Evolutionary conservation across 1,284 basidiomycete genomes (phyloP).

Genomic region (Sporisorium sorghi): DNA sequence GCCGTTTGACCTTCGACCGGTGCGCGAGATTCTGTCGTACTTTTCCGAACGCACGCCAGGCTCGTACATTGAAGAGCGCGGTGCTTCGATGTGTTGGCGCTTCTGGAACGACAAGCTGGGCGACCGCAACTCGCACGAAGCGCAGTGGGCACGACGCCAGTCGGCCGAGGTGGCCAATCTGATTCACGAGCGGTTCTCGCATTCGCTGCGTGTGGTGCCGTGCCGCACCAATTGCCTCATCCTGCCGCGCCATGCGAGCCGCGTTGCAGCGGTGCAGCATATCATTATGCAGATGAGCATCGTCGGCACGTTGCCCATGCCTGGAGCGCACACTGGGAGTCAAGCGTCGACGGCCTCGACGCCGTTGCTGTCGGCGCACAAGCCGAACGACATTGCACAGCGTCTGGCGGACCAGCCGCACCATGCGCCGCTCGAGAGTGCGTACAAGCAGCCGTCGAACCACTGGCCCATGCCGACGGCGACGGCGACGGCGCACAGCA

Average conservation of each 20-base stretch:
- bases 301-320: constrained; percentile 23
- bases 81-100: constrained; percentile 84
- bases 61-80: constrained; percentile 84
- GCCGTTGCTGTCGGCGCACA: constrained; percentile 24
- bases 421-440: constrained; percentile 39
- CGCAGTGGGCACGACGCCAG: constrained; percentile 83
- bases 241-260: constrained; percentile 83
- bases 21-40: constrained; percentile 79
- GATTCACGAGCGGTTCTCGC: constrained; percentile 73
- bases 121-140: constrained; percentile 73
- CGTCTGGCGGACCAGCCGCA: constrained; percentile 47
- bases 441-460: constrained; percentile 62
- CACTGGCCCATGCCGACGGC: constrained; percentile 50
- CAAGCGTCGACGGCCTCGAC: constrained; percentile 31
- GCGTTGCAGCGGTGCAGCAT: constrained; percentile 78
- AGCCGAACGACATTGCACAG: constrained; percentile 34
- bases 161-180: constrained; percentile 90
- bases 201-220: constrained; percentile 65
- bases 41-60: constrained; percentile 88
- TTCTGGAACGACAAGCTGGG: constrained; percentile 76
- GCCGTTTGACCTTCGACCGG: constrained; percentile 79
- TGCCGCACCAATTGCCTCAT: constrained; percentile 75
- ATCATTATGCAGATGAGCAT: constrained; percentile 61
- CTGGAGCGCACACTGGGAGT: constrained; percentile 13
- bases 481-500: constrained; percentile 33